These are phyloP conservation scores for Mortierella sp. DNA, from an alignment of 371 early-diverging fungal genomes.

Conservation along the genomic window DNA sequence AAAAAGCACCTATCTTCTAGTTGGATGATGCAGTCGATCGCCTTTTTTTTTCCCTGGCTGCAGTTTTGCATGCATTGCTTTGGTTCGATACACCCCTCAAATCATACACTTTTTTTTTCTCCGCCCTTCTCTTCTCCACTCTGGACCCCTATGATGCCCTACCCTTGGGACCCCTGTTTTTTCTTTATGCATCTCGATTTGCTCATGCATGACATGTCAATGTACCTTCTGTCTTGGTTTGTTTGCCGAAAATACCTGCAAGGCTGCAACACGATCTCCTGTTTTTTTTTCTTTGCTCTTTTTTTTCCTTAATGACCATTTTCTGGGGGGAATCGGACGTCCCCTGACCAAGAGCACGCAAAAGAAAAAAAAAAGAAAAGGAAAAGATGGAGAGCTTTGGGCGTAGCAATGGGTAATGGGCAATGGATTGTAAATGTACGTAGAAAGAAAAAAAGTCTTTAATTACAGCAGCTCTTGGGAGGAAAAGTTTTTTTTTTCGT, in stretches of 20 bases:
- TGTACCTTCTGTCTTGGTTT: slow-evolving; percentile 1
- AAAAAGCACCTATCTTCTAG: not conserved
- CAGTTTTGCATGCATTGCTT: not conserved
- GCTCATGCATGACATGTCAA: not conserved
- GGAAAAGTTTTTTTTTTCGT: not conserved
- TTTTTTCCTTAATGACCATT: not conserved
- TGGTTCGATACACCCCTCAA: not conserved
- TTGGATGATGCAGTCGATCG: not conserved
- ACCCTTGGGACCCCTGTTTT: not conserved
- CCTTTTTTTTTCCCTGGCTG: not conserved
- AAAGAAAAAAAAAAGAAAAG: not conserved
- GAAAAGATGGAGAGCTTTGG: not conserved
- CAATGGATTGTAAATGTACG: not conserved
- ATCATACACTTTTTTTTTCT: not conserved
- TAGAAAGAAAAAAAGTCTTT: not conserved
- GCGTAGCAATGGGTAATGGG: not conserved
- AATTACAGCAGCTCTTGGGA: slow-evolving; percentile 12
- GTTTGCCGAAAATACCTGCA: slow-evolving; percentile 7
- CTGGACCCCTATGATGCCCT: not conserved
- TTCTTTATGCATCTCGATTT: not conserved
- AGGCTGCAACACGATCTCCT: not conserved
- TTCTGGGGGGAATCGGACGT: not conserved
- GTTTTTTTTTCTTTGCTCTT: not conserved
- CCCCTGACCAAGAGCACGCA: not conserved
- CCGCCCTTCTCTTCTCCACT: not conserved